Evolutionary conservation across 2,329 filamentous ascomycete genomes (phyloP).

Genomic region (Ophiocordyceps australis): DNA sequence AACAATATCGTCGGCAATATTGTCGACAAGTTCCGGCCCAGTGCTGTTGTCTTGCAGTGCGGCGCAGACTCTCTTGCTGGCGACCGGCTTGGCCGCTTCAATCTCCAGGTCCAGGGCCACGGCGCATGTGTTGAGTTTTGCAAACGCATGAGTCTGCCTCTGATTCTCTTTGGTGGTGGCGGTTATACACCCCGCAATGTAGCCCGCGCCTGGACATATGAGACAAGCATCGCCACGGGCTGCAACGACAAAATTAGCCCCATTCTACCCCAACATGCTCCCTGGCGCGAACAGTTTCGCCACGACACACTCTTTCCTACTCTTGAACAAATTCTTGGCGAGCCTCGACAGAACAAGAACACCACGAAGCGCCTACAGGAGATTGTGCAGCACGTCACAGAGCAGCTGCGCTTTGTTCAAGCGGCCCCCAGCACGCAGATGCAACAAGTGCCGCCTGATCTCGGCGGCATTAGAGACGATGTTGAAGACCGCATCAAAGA

Average conservation of each 20-base stretch:
- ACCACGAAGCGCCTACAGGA: slow-evolving; percentile 56
- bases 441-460: slow-evolving; percentile 60
- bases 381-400: slow-evolving; percentile 60
- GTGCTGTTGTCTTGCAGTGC: slow-evolving; percentile 85
- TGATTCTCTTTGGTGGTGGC: slow-evolving; percentile 84
- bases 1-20: slow-evolving; percentile 61
- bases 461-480: slow-evolving; percentile 48
- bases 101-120: slow-evolving; percentile 88
- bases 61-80: slow-evolving; percentile 89
- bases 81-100: slow-evolving; percentile 87
- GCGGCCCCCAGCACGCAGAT: slow-evolving; percentile 78
- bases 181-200: slow-evolving; percentile 96
- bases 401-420: slow-evolving; percentile 74
- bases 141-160: slow-evolving; percentile 61
- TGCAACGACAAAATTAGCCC: slow-evolving; percentile 51
- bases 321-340: slow-evolving; percentile 51
- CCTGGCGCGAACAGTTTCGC: slow-evolving; percentile 77
- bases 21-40: slow-evolving; percentile 69
- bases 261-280: slow-evolving; percentile 60
- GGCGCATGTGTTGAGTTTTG: slow-evolving; percentile 80
- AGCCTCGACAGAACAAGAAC: slow-evolving; percentile 62
- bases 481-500: slow-evolving; percentile 51
- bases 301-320: slow-evolving; percentile 78
- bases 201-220: slow-evolving; percentile 89
- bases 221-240: slow-evolving; percentile 78